Conservation (phyloP, 2,329 filamentous ascomycete species). For the Penicillium fuscoglaucum region DNA sequence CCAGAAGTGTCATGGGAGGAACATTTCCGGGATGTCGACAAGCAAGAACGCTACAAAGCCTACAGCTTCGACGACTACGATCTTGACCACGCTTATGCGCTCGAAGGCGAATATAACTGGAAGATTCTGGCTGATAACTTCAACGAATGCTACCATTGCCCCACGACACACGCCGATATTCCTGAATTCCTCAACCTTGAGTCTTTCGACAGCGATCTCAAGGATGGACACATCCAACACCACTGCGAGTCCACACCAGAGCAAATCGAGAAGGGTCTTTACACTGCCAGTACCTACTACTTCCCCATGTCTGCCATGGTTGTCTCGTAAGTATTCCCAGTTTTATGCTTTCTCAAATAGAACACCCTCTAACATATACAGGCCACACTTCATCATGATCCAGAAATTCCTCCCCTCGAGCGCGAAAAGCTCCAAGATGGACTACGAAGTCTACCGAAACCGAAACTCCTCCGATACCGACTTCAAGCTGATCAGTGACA, state of each 20-base stretch:
- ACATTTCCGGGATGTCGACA: slow-evolving; percentile 24
- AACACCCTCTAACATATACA: slow-evolving; percentile 33
- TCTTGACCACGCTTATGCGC: slow-evolving; percentile 21
- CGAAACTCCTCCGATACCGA: slow-evolving; percentile 60
- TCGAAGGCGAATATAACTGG: slow-evolving; percentile 28
- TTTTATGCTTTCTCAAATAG: too few species aligned
- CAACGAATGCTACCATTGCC: slow-evolving; percentile 64
- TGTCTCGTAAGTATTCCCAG: slow-evolving; percentile 29
- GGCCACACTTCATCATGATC: slow-evolving; percentile 64
- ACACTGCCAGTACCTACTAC: slow-evolving; percentile 36
- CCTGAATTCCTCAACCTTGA: slow-evolving; percentile 58
- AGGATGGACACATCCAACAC: slow-evolving; percentile 54
- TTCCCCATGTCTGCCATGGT: slow-evolving; percentile 37
- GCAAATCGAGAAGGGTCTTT: slow-evolving; percentile 51
- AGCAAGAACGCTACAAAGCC: slow-evolving; percentile 23
- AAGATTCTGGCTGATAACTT: slow-evolving; percentile 28
- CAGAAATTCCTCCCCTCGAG: slow-evolving; percentile 61
- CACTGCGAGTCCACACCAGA: slow-evolving; percentile 50
- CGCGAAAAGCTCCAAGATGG: slow-evolving; percentile 55
- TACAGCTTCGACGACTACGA: slow-evolving; percentile 26
- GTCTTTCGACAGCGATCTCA: slow-evolving; percentile 55
- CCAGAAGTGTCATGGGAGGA: slow-evolving; percentile 26
- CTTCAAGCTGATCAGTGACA: slow-evolving; percentile 57
- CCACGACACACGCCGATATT: slow-evolving; percentile 60
- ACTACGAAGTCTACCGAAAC: slow-evolving; percentile 65